These are phyloP conservation scores for Globisporangium nodosum DNA, from an alignment of 352 stramenopile species.

Conservation along the genomic window DNA sequence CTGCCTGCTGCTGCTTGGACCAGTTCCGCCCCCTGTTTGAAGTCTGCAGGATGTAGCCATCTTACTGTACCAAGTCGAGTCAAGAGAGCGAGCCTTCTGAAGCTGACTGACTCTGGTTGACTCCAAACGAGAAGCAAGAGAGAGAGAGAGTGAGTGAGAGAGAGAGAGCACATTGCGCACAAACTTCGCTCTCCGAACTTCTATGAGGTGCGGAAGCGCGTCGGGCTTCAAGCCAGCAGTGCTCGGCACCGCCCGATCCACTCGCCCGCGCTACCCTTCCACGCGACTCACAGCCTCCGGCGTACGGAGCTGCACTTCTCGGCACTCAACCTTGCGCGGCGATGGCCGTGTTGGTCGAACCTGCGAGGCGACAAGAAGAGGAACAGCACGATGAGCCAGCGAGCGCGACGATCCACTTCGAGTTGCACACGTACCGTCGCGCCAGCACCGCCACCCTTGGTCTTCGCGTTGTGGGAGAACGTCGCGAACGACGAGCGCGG, in stretches of 20 bases:
- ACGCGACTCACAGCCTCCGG: conserved; percentile 6
- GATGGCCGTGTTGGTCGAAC: conserved; percentile 16
- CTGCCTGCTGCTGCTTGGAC: too few relatives aligned
- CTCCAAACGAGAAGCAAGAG: too few relatives aligned
- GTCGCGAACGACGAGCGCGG: conserved; percentile 65
- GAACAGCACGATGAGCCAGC: not conserved
- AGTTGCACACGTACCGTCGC: not conserved
- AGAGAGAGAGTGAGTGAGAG: too few relatives aligned
- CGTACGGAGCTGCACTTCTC: conserved; percentile 11
- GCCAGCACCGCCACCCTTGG: conserved; percentile 17
- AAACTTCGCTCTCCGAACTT: too few relatives aligned
- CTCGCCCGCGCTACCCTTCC: not conserved
- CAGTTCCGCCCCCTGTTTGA: too few relatives aligned
- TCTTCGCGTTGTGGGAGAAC: conserved; percentile 73
- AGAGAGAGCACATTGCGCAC: too few relatives aligned
- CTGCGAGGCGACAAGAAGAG: conserved; percentile 5
- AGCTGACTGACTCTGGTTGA: too few relatives aligned
- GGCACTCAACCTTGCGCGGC: conserved; percentile 11
- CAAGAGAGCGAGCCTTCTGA: too few relatives aligned
- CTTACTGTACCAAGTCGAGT: too few relatives aligned
- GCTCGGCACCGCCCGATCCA: not conserved
- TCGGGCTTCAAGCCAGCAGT: not conserved
- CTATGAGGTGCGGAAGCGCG: not conserved
- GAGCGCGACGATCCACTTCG: not conserved
- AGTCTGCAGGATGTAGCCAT: too few relatives aligned